Evolutionary conservation across 371 early-diverging fungal species (phyloP).

Genomic region (Apophysomyces sp.): DNA sequence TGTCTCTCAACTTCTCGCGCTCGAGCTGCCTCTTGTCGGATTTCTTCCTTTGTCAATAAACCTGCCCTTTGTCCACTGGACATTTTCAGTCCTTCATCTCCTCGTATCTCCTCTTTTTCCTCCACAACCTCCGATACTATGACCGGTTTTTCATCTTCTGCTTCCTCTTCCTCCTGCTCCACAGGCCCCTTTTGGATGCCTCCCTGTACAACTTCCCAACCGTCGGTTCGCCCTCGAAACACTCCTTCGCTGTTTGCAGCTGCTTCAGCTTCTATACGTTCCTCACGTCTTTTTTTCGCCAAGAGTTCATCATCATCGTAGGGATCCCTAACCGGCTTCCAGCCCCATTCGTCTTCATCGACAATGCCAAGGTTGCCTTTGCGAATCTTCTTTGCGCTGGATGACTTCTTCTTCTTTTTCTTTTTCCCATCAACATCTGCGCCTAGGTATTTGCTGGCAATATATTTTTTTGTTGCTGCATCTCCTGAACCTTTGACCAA

Average conservation of each 20-base stretch:
- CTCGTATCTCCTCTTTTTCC: background rate
- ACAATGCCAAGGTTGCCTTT: conserved; percentile 58
- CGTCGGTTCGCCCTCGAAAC: conserved; percentile 37
- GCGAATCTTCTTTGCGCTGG: conserved; percentile 29
- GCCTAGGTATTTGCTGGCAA: conserved; percentile 43
- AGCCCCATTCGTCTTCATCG: conserved; percentile 55
- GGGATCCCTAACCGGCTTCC: conserved; percentile 32
- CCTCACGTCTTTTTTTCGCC: background rate
- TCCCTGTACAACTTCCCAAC: conserved; percentile 52
- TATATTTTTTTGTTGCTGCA: conserved; percentile 47
- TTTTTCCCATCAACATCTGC: conserved; percentile 21
- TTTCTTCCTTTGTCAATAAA: conserved; percentile 50
- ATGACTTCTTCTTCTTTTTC: conserved; percentile 39
- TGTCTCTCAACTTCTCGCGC: conserved; percentile 38
- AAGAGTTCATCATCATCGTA: conserved; percentile 13
- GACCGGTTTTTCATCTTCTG: conserved; percentile 49
- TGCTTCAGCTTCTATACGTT: conserved; percentile 17
- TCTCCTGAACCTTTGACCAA: conserved; percentile 47
- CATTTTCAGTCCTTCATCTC: conserved; percentile 39
- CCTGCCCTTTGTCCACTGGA: conserved; percentile 58
- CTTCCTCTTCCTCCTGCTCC: conserved; percentile 36
- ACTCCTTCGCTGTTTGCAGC: conserved; percentile 22
- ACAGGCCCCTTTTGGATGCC: conserved; percentile 24
- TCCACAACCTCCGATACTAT: conserved; percentile 36
- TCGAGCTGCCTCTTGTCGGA: conserved; percentile 46